Evolutionary conservation across 1,139 yeast species (phyloP), one percentile per base, ranked within the genome.

Genomic region (Candida freyschussii): DNA sequence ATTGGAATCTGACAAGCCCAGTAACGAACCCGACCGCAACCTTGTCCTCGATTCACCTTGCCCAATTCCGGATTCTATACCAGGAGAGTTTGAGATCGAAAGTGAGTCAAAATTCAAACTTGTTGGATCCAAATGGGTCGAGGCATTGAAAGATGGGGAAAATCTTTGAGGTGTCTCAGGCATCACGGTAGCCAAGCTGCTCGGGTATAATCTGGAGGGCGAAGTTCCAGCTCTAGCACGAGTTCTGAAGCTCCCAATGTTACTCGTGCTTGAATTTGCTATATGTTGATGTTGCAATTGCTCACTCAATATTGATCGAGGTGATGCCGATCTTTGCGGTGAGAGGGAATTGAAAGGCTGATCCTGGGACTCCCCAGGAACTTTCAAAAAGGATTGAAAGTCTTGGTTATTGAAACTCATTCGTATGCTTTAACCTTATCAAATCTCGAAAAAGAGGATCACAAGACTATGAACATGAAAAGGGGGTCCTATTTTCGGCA

Each of bases 201-300:
- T 31, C n/a, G 44, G 33, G 23, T 43, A 41, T 34, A 68, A 58
- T 27, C 68, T 57, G n/a, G 75, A 65, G 4, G 78, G 76, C 20
- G 71, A 50, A 11, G 81, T 75, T 3, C 79, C 80, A 4, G 81
- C 73, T 46, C 81, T 61, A 40, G 70, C 65, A 44, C 80, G 60
- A 12, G 67, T 40, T 44, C 63, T 51, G 26, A 58, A 53, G 16
- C 53, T 50, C 4, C 67, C 68, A 26, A 61, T 33, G 24, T 40
- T 43, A 26, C 43, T 41, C 1, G 33, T 32, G 11, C 36, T 34
- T 9, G 44, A 26, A 22, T 29, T 29, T 13, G 45, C 16, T 10
- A 19, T 7, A 23, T 30, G 40, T 27, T 41, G 41, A 21, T 29
- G 27, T 15, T 30, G 26, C n/a, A 32, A 9, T 22, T 41, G 47